Percentiles rank a stretch among this genome's conserved stretches.
Evolutionary conservation across 768 basidiomycete genomes (phyloP).

Genomic region (Hypholoma sublateritium): DNA sequence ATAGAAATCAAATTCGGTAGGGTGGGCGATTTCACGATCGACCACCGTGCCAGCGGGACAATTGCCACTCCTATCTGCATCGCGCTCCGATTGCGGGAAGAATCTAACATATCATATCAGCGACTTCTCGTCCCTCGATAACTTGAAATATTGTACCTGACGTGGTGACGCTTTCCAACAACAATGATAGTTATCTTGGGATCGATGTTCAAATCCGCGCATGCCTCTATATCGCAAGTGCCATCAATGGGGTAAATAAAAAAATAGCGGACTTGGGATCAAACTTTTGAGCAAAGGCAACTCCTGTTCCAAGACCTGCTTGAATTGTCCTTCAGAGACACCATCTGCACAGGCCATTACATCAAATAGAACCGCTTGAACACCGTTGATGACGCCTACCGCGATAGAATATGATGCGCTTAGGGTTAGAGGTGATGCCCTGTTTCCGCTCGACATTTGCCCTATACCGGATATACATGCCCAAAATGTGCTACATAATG

Average conservation of each 20-base stretch:
- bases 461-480: conserved; percentile 61
- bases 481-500: conserved; percentile 45
- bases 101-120: conserved; percentile 25
- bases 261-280: not conserved
- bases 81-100: conserved; percentile 29
- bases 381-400: conserved; percentile 35
- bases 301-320: conserved; percentile 59
- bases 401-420: conserved; percentile 75
- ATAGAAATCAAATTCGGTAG: conserved; percentile 79
- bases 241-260: not conserved
- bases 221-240: conserved; percentile 54
- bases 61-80: conserved; percentile 72
- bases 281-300: conserved; percentile 59
- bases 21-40: conserved; percentile 73
- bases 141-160: conserved; percentile 29
- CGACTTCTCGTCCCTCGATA: too few species aligned
- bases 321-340: conserved; percentile 55
- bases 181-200: conserved; percentile 75
- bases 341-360: conserved; percentile 37
- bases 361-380: too few species aligned
- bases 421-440: conserved; percentile 44
- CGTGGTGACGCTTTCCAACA: conserved; percentile 78
- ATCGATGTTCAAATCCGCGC: conserved; percentile 50
- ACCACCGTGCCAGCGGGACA: conserved; percentile 81
- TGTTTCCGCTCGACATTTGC: conserved; percentile 49